Base-by-base conservation (phyloP, 1,284 basidiomycete genomes). In the Sanghuangporus sanghuang region DNA sequence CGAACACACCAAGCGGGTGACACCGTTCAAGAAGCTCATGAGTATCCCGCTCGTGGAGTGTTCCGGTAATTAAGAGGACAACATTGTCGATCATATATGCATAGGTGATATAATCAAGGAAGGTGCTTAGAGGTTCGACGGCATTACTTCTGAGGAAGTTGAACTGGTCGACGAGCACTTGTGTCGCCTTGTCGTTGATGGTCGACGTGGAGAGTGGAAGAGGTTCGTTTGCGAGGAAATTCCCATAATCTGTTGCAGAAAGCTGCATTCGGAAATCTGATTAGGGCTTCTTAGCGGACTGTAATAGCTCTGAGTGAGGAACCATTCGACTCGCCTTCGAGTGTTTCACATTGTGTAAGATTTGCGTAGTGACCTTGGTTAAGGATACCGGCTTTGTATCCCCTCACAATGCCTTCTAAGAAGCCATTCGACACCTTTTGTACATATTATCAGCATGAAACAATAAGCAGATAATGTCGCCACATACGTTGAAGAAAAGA, bases 41-140 rank as follows among this genome's bases (percentile, higher is more conserved):
- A 1, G 96, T 98, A 76, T 99, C 96, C 67, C 97, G 84, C 76
- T 98, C 96, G 73, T 99, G 96, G 46, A 99, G 79, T 1, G 96
- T 99, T 42, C 97, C 97, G 18, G 97, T 97, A 67, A 99, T 99
- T 71, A 99, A 85, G 58, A 99, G 84, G 67, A 99, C 91, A 72
- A 99, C 93, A 74, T 99, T 99, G 85, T 99, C 97, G 72, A 99
- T 99, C 97, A 99, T 99, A 79, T 99, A 99, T 35, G 89, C 93
- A 74, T 97, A 97, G 52, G 96, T 99, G 77, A 99, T 93, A 76
- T 98, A 99, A 74, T 99, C 97, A 68, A 99, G 80, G 74, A 99
- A 99, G 73, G 90, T 96, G 73, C 86, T 86, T 59, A 99, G 77
- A 1, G 96, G 95, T 68, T 93, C 90, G 18, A 95, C 91, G 5